Conservation (phyloP, 305 asterid species). For the Coffea humblotiana region DNA sequence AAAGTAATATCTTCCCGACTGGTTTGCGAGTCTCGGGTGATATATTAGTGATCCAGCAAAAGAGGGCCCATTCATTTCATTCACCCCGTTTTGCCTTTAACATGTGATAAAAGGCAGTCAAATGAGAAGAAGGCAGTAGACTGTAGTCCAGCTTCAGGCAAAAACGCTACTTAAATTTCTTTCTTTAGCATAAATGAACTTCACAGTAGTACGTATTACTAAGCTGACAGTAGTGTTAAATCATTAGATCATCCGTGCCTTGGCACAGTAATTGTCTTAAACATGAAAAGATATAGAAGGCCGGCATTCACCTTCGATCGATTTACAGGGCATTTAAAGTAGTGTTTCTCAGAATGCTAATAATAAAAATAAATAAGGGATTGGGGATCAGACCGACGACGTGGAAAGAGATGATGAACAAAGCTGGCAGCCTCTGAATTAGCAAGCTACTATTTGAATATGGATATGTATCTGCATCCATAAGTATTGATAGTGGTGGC, state of each 20-base stretch:
- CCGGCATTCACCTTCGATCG: neutral
- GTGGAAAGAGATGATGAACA: conserved; percentile 24
- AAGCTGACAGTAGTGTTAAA: conserved; percentile 5
- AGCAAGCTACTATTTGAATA: too few relatives aligned
- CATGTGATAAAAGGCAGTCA: neutral
- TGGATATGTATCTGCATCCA: neutral
- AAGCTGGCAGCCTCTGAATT: conserved; percentile 15
- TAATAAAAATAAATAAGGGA: conserved; percentile 3
- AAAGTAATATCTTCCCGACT: neutral
- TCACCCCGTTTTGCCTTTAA: conserved; percentile 2
- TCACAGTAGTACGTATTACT: neutral
- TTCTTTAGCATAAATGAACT: conserved; percentile 1
- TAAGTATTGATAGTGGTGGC: neutral
- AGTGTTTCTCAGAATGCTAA: neutral
- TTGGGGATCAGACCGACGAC: conserved; percentile 23
- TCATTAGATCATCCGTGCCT: conserved; percentile 8
- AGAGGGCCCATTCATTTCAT: neutral
- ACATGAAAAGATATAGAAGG: neutral
- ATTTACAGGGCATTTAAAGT: neutral
- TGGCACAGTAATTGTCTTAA: neutral
- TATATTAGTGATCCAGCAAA: neutral
- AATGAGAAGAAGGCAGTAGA: neutral
- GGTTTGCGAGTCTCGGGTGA: neutral
- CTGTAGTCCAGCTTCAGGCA: neutral
- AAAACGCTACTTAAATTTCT: neutral